Conservation (phyloP, 2,329 filamentous ascomycete genomes). For the Ophiostoma sp. region DNA sequence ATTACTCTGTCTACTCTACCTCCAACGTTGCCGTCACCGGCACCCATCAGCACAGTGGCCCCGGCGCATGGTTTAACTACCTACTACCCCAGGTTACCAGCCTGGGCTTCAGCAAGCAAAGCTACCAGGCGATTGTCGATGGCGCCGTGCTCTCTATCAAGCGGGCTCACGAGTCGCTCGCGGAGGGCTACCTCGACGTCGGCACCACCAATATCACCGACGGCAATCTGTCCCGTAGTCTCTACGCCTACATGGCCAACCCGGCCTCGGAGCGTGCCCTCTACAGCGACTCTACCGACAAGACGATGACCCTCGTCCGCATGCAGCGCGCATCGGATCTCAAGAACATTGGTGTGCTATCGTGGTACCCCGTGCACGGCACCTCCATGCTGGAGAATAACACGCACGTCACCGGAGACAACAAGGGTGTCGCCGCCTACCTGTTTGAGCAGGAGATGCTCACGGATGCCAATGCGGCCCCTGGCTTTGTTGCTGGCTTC, state of each 20-base stretch:
- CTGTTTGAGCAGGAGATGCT: slow-evolving; percentile 69
- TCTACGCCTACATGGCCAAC: slow-evolving; percentile 83
- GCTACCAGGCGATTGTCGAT: slow-evolving; percentile 82
- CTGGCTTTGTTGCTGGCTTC: slow-evolving; percentile 79
- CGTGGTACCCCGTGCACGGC: slow-evolving; percentile 89
- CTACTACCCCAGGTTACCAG: slow-evolving; percentile 86
- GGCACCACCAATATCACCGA: slow-evolving; percentile 64
- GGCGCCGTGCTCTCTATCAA: slow-evolving; percentile 77
- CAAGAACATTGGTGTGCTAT: slow-evolving; percentile 74
- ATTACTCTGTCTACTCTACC: slow-evolving; percentile 69
- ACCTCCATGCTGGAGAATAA: slow-evolving; percentile 90
- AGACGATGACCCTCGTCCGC: slow-evolving; percentile 70
- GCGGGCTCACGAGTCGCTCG: slow-evolving; percentile 67
- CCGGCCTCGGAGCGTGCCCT: slow-evolving; percentile 65
- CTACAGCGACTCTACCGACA: slow-evolving; percentile 57
- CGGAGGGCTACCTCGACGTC: slow-evolving; percentile 61
- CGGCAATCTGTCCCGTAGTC: slow-evolving; percentile 83
- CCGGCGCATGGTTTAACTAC: slow-evolving; percentile 92
- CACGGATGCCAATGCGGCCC: slow-evolving; percentile 39
- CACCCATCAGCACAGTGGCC: slow-evolving; percentile 88
- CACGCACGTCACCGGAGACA: slow-evolving; percentile 81
- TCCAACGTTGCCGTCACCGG: slow-evolving; percentile 85
- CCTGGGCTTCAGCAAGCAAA: slow-evolving; percentile 78
- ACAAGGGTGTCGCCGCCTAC: slow-evolving; percentile 84
- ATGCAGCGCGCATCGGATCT: slow-evolving; percentile 69